Percentiles rank a stretch among this genome's conserved stretches.
Evolutionary conservation across 768 basidiomycete species (phyloP).

Genomic region (Podaxis sp.): DNA sequence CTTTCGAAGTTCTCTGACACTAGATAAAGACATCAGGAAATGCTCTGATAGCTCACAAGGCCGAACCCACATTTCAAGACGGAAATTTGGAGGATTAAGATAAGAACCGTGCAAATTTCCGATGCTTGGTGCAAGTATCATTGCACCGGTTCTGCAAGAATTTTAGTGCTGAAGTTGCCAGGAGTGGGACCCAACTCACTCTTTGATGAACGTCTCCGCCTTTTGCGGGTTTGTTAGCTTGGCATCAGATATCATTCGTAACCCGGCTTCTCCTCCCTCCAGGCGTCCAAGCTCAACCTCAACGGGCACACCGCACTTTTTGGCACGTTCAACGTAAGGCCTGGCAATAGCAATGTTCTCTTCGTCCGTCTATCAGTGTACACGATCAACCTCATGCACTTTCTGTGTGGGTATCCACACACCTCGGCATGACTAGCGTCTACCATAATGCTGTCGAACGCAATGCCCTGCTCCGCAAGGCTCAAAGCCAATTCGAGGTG

Average conservation of each 20-base stretch:
- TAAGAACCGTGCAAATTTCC: slow-evolving; percentile 49
- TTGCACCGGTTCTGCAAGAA: slow-evolving; percentile 38
- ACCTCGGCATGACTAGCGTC: slow-evolving; percentile 49
- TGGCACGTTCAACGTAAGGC: neutral
- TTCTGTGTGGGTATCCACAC: neutral
- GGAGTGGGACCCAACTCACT: slow-evolving; percentile 22
- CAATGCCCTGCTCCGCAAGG: slow-evolving; percentile 45
- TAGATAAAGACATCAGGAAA: slow-evolving; percentile 14
- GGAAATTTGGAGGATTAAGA: slow-evolving; percentile 44
- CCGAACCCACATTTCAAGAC: slow-evolving; percentile 39
- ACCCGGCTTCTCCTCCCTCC: slow-evolving; percentile 50
- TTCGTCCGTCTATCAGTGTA: neutral
- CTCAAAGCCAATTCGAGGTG: slow-evolving; percentile 45
- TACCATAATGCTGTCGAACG: slow-evolving; percentile 52
- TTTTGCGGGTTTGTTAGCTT: slow-evolving; percentile 45
- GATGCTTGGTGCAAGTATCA: slow-evolving; percentile 47
- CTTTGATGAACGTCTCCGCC: slow-evolving; percentile 41
- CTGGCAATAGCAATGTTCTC: neutral
- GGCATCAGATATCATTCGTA: slow-evolving; percentile 46
- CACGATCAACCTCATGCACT: neutral
- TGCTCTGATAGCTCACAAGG: neutral
- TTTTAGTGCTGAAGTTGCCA: neutral
- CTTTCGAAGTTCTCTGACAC: slow-evolving; percentile 35
- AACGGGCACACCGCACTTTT: neutral
- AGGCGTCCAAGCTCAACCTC: neutral